Evolutionary conservation across 495 filamentous ascomycete genomes (phyloP).

Genomic region (Penicillium canescens): DNA sequence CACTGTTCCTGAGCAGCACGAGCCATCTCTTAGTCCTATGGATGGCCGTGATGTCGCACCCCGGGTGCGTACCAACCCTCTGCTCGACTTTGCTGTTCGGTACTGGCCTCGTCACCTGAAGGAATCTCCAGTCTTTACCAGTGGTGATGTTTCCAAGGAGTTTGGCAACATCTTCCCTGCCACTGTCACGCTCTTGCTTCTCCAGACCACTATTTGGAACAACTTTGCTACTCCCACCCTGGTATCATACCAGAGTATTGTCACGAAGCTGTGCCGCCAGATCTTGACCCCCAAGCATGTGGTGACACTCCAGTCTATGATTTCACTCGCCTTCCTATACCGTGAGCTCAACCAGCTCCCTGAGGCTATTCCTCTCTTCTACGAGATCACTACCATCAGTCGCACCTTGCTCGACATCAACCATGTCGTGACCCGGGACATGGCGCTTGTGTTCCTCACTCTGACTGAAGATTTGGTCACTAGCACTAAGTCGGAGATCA

Average conservation of each 20-base stretch:
- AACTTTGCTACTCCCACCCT: constrained; percentile 29
- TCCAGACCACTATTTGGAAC: constrained; percentile 35
- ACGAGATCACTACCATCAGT: constrained; percentile 27
- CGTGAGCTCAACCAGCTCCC: constrained; percentile 17
- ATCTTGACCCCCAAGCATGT: constrained; percentile 24
- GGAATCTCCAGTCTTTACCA: constrained; percentile 26
- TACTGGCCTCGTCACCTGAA: constrained; percentile 38
- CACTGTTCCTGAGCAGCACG: constrained; percentile 25
- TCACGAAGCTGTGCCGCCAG: constrained; percentile 27
- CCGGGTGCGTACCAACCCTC: constrained; percentile 23
- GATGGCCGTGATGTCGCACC: constrained; percentile 19
- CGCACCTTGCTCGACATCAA: constrained; percentile 25
- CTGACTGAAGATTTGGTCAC: constrained; percentile 29
- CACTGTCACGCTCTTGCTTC: constrained; percentile 21
- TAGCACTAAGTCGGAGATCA: constrained; percentile 34
- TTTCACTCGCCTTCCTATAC: constrained; percentile 23
- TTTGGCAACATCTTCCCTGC: constrained; percentile 30
- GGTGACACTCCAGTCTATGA: constrained; percentile 28
- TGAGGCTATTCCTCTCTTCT: constrained; percentile 19
- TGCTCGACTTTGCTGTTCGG: constrained; percentile 38
- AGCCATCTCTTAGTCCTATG: constrained; percentile 28
- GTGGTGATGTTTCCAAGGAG: constrained; percentile 29
- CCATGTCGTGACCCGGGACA: constrained; percentile 34
- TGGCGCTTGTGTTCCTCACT: constrained; percentile 32
- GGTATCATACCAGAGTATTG: constrained; percentile 23